These are phyloP conservation scores for Fusarium sp. DNA, from an alignment of 2,329 filamentous ascomycete species.

Conservation along the genomic window DNA sequence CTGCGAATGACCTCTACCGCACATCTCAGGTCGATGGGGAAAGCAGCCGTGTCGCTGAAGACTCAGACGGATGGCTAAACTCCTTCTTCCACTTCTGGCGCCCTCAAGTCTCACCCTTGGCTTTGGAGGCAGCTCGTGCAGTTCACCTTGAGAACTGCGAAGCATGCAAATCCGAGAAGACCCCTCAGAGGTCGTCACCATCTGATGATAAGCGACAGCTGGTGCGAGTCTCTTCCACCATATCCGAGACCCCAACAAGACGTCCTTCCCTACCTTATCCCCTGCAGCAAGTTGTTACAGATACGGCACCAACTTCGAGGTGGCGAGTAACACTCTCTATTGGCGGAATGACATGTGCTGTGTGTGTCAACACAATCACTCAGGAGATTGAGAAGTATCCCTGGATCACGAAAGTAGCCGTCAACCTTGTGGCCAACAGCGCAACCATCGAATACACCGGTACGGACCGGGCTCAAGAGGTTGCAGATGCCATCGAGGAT, in stretches of 20 bases:
- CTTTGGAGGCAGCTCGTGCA: conserved; percentile 44
- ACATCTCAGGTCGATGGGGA: conserved; percentile 43
- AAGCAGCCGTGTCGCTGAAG: conserved; percentile 40
- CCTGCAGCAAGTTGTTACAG: conserved; percentile 44
- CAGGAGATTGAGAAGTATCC: conserved; percentile 67
- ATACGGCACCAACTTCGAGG: conserved; percentile 19
- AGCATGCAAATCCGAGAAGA: conserved; percentile 48
- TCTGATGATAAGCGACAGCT: conserved; percentile 26
- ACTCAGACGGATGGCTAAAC: conserved; percentile 42
- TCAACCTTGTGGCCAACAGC: conserved; percentile 77
- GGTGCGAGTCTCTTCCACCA: conserved; percentile 14
- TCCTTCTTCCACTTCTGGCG: conserved; percentile 53
- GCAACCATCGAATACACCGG: conserved; percentile 69
- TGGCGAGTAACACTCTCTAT: conserved; percentile 71
- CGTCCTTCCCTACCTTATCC: conserved; percentile 21
- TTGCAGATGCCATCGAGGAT: conserved; percentile 66
- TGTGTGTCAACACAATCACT: conserved; percentile 74
- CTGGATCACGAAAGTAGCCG: conserved; percentile 68
- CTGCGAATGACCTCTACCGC: conserved; percentile 48
- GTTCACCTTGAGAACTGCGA: conserved; percentile 57
- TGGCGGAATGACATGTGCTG: conserved; percentile 79
- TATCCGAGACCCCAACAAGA: conserved; percentile 22
- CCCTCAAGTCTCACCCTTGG: conserved; percentile 41
- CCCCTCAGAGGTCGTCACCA: background rate
- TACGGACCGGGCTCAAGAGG: conserved; percentile 48